Evolutionary conservation across 2,329 filamentous ascomycete species (phyloP), one percentile per base, ranked within the genome.

Genomic region (Capronia epimyces): DNA sequence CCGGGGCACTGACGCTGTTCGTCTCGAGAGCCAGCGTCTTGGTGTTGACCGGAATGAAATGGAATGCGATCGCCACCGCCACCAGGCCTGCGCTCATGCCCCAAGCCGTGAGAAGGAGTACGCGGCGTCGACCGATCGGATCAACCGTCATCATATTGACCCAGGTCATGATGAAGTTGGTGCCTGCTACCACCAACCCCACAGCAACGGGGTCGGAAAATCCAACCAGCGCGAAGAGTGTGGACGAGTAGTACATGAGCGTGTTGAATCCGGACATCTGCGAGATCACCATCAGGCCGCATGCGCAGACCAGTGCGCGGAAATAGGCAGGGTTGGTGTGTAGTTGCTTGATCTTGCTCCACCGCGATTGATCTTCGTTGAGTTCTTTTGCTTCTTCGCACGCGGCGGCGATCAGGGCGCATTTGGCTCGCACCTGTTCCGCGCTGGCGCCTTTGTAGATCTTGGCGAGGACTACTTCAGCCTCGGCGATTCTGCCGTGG

Each of bases 261-360:
- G 86, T 90, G 70, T 95, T 95, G 68, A 93, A 91, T 1, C 87
- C 89, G 62, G 86, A 93, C 1, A 95, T 76, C 67, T 97, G 91
- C 69, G 96, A 90, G 5, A 94, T 72, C 0, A 83, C 88, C 65
- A 95, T 90, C 2, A 96, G 75, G 58, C 93, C 78, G 68, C 89
- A 94, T 0, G 90, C 89, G 65, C 95, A 93, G 1, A 79, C 78
- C 64, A 96, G 68, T 0, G 91, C 90, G 52, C 89, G 80, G 48
- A 51, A 49, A 36, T 60, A 50, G 10, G 60, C 52, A 6, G 58
- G 56, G 16, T 57, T 49, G 37, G 50, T 51, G 43, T 58, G 56
- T 10, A 61, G 48, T 32, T 57, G 51, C 15, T 84, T 74, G 62
- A 68, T 8, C 66, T 63, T 55, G 52, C 53, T 9, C 44, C 48